Evolutionary conservation across 1,284 basidiomycete genomes (phyloP), one percentile per base, ranked within the genome.

Genomic region (Leccinum subrobustum): DNA sequence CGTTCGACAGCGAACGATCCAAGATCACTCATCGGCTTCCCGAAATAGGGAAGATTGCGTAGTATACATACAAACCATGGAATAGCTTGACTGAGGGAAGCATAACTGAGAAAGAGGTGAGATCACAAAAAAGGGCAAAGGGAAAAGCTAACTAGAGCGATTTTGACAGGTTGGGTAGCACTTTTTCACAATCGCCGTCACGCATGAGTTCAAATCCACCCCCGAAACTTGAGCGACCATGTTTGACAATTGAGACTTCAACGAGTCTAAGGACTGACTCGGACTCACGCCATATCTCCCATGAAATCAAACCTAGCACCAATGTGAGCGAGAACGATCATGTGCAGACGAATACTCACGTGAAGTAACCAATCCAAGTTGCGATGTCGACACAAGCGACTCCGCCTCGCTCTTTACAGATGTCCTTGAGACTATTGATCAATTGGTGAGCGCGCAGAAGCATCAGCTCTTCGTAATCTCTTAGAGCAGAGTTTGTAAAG

Each of bases 381-480:
- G 69, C 63, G 12, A 71, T 47, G 37, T 68, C 60, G 23, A 68
- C 42, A 11, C 42, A 29, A 42, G 54, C 58, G 39, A 57, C 33
- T 12, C 44, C 60, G n/a, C 37, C 63, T 27, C 64, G 60, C 47
- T 58, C 57, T 35, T 59, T 57, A 27, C 60, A 68, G 12, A 60
- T 58, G 11, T 18, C 54, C 9, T 63, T 65, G 14, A 81, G 63
- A 25, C 62, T 58, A 44, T 73, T 68, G 1, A 75, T 67, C 7
- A 82, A 67, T 59, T 80, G 75, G 14, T 54, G 63, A 9, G 73
- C 71, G 18, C 78, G 70, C 33, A 62, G 61, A 25, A 65, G 60
- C 55, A 80, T 64, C 23, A 77, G 61, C 0, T 74, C 73, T 54
- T 77, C 69, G 58, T 80, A 81, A 29, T 75, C 76, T 61, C 69